These are phyloP conservation scores for Pseudozyma hubeiensis DNA, from an alignment of 1,284 basidiomycete species.

Conservation along the genomic window DNA sequence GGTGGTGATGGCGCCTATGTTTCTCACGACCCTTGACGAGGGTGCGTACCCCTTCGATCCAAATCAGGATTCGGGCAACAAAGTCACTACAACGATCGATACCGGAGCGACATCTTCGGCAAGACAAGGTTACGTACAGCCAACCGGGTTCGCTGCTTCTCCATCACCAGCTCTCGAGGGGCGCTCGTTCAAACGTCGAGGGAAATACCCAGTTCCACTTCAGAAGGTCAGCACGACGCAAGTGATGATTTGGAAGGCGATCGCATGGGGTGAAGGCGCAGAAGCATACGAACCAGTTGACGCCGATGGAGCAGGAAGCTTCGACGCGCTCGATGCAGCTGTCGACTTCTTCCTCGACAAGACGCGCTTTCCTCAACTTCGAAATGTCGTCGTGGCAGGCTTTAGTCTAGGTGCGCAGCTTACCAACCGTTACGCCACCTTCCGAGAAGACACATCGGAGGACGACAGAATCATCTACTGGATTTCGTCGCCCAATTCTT, in stretches of 20 bases:
- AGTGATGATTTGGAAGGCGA: conserved; percentile 49
- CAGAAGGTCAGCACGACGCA: conserved; percentile 30
- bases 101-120: conserved; percentile 10
- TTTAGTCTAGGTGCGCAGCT: conserved; percentile 62
- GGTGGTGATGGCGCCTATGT: conserved; percentile 60
- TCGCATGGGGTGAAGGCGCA: conserved; percentile 56
- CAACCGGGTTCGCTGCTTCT: neutral
- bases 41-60: conserved; percentile 56
- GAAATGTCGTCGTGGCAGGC: conserved; percentile 61
- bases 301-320: conserved; percentile 28
- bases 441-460: conserved; percentile 39
- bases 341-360: conserved; percentile 53
- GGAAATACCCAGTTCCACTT: conserved; percentile 7
- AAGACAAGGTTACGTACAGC: neutral
- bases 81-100: conserved; percentile 14
- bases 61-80: conserved; percentile 7
- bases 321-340: conserved; percentile 59
- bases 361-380: conserved; percentile 53
- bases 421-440: conserved; percentile 55
- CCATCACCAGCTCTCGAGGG: neutral
- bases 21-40: conserved; percentile 50
- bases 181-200: neutral
- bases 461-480: conserved; percentile 55
- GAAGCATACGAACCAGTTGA: conserved; percentile 46
- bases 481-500: conserved; percentile 58